phyloP scores from a whole-genome alignment of 345 rosid species.

The Erodium maritimum region DNA sequence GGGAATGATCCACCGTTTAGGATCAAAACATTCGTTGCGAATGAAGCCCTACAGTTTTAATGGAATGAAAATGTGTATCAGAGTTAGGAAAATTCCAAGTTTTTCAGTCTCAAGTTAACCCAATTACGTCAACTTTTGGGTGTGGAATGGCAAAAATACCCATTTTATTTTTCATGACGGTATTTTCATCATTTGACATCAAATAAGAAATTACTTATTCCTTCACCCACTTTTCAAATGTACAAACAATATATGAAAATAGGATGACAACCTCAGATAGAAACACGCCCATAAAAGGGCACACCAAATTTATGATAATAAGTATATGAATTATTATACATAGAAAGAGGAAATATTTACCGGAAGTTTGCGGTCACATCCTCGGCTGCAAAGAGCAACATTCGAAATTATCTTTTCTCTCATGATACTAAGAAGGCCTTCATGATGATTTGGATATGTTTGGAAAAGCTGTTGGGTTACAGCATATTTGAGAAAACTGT shows the following conservation, averaged over 20 bases:
- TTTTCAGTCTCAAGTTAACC: no score
- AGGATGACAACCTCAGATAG: no score
- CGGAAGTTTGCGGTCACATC: slow-evolving; percentile 62
- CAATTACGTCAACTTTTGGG: no score
- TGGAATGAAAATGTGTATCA: neutral
- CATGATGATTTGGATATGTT: slow-evolving; percentile 36
- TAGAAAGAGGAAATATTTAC: slow-evolving; percentile 24
- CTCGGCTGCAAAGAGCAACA: slow-evolving; percentile 56
- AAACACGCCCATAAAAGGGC: no score
- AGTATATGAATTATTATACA: neutral
- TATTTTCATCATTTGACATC: no score
- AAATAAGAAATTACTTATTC: no score
- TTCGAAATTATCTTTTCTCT: slow-evolving; percentile 56
- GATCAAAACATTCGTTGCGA: slow-evolving; percentile 58
- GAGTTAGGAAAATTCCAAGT: no score
- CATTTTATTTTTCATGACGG: no score
- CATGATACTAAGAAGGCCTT: slow-evolving; percentile 66
- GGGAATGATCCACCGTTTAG: slow-evolving; percentile 62
- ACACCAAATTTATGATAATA: neutral
- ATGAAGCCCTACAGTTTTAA: slow-evolving; percentile 54
- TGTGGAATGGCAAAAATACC: no score
- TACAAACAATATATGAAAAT: no score
- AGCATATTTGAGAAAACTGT: slow-evolving; percentile 83
- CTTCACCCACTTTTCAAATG: no score
- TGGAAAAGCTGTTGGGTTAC: slow-evolving; percentile 63